Conservation (phyloP, 2,329 filamentous ascomycete genomes). For the Xylariaceae sp. region DNA sequence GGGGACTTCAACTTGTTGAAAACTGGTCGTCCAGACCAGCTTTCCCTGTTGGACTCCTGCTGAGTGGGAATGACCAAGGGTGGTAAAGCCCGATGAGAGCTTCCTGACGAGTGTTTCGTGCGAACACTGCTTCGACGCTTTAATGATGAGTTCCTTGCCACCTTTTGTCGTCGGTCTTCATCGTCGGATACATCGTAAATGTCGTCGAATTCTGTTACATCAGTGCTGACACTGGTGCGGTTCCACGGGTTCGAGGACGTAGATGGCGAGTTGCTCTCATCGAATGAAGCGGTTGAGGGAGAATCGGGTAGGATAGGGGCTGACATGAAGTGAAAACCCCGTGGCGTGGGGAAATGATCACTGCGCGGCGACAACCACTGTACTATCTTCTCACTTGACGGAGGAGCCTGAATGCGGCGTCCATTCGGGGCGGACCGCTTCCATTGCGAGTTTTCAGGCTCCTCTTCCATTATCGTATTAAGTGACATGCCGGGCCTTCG, state of each 20-base stretch:
- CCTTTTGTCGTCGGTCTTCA: slow-evolving; percentile 52
- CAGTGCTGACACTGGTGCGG: slow-evolving; percentile 58
- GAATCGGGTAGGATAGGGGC: slow-evolving; percentile 60
- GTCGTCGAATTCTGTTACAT: slow-evolving; percentile 75
- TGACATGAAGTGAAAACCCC: slow-evolving; percentile 61
- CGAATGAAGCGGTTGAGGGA: slow-evolving; percentile 51
- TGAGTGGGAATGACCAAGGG: slow-evolving; percentile 51
- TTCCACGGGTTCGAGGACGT: slow-evolving; percentile 60
- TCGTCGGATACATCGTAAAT: slow-evolving; percentile 83
- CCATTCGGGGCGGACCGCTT: slow-evolving; percentile 26
- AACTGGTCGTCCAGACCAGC: slow-evolving; percentile 43
- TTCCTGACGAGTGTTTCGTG: slow-evolving; percentile 31
- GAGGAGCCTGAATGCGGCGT: slow-evolving; percentile 27
- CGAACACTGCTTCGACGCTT: slow-evolving; percentile 34
- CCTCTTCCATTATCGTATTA: slow-evolving; percentile 65
- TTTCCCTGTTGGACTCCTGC: slow-evolving; percentile 33
- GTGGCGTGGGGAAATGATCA: slow-evolving; percentile 69
- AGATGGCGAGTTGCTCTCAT: slow-evolving; percentile 45
- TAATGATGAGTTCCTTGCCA: slow-evolving; percentile 39
- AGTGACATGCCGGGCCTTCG: slow-evolving; percentile 50
- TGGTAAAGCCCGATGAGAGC: slow-evolving; percentile 38
- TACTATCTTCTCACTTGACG: slow-evolving; percentile 48
- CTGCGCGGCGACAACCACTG: slow-evolving; percentile 57
- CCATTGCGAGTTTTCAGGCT: slow-evolving; percentile 38
- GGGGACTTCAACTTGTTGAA: slow-evolving; percentile 52